Base-by-base conservation (phyloP, 345 rosid species). In the Eucalyptus grandis region DNA sequence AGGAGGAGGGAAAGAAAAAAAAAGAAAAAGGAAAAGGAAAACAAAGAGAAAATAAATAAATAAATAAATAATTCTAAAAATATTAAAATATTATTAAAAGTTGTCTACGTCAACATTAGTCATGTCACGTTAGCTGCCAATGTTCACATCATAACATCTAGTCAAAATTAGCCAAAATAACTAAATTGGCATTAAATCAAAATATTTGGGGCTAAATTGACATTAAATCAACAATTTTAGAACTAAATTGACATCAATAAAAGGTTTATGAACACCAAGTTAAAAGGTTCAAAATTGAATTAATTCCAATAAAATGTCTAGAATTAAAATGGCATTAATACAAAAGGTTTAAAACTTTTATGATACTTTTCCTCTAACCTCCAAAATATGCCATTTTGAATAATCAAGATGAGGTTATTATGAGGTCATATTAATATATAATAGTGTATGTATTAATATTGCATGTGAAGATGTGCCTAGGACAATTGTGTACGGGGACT, bases 101-200 rank as follows among this genome's bases (percentile, higher is more conserved):
- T 58, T 58, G 0, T 58, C 0, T 0, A 58, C 1, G 0, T 58
- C 2, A 26, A 1, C n/a, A 2, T 11, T 11, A 1, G 2, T 5
- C 1, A 1, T 26, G 4, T 3, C 14, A 58, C 1, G 1, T 58
- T 24, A 27, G n/a, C 0, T 0, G 14, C 1, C n/a, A 11, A 11
- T 1, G 3, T 58, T 24, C 14, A 58, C 65, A 26, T 58, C 22
- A 10, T 11, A 58, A 24, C 12, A 58, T 56, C 1, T 1, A 6
- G 30, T 11, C 14, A 58, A 26, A 26, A 58, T 58, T 58, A 58
- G 65, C n/a, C 14, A 27, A 6, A 58, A 58, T 5, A 12, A 26
- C 14, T 11, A 12, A 58, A 58, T 26, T 58, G n/a, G 14, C n/a
- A 26, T 21, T 21, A 53, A 53, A 53, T 53, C 2, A 53, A 53